A percentile compares a stretch with the other conserved stretches of the same genome.
phyloP scores from a whole-genome alignment of 2,329 filamentous ascomycete genomes.

The Corynespora cassiicola region DNA sequence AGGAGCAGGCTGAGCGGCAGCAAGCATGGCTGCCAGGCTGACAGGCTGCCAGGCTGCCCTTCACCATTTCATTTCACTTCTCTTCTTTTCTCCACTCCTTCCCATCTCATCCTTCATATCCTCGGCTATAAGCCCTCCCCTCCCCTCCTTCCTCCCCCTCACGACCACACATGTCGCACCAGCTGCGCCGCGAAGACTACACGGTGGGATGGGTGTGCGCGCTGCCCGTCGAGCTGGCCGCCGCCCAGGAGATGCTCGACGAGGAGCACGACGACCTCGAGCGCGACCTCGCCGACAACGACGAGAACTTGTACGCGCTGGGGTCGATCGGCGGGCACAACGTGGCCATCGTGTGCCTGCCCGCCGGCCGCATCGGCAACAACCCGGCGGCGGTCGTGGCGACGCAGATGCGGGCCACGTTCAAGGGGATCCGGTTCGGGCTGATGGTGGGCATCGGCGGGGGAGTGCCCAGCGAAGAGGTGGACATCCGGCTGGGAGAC shows the following conservation, averaged over 20 bases:
- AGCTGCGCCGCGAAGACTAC: constrained; percentile 22
- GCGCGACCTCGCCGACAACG: constrained; percentile 24
- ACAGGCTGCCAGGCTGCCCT: no score
- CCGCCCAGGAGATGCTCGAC: constrained; percentile 37
- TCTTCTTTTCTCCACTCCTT: no score
- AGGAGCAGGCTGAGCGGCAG: no score
- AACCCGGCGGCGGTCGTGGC: constrained; percentile 36
- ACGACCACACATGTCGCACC: constrained; percentile 11
- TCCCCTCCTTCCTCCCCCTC: constrained; percentile 5
- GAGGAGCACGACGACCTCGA: constrained; percentile 21
- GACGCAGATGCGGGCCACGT: constrained; percentile 32
- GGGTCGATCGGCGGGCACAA: constrained; percentile 36
- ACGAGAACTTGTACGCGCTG: constrained; percentile 26
- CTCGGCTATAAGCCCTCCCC: no score
- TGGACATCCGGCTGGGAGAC: constrained; percentile 10
- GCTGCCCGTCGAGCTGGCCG: constrained; percentile 37
- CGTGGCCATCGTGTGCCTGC: constrained; percentile 42
- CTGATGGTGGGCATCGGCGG: constrained; percentile 53
- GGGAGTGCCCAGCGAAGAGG: constrained; percentile 14
- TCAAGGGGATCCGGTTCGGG: constrained; percentile 39
- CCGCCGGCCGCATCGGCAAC: constrained; percentile 39
- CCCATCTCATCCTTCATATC: no score
- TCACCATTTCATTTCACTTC: no score
- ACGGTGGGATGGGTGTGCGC: constrained; percentile 44
- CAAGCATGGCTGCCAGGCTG: no score